These are phyloP conservation scores for Tolypocladium nubicola DNA, from an alignment of 2,329 filamentous ascomycete genomes.

Conservation along the genomic window DNA sequence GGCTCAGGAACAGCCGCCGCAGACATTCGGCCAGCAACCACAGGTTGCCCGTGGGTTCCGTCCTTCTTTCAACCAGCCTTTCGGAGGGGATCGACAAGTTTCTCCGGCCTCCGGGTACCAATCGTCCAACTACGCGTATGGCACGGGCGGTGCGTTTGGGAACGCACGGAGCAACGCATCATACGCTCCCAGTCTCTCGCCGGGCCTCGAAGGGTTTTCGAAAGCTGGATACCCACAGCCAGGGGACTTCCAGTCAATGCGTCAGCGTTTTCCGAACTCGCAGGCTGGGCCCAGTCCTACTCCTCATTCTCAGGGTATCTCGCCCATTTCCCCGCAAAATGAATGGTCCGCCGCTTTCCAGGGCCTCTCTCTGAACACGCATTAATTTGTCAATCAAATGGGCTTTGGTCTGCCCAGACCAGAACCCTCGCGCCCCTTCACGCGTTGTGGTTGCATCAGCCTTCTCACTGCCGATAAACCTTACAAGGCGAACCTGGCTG, in stretches of 20 bases:
- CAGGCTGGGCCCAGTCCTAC: constrained; percentile 22
- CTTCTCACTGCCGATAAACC: background rate
- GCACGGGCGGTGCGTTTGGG: constrained; percentile 19
- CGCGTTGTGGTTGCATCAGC: background rate
- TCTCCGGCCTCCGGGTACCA: constrained; percentile 24
- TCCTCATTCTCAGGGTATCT: constrained; percentile 26
- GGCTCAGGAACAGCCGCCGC: constrained; percentile 18
- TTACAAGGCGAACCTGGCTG: background rate
- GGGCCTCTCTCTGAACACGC: constrained; percentile 60
- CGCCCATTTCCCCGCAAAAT: constrained; percentile 32
- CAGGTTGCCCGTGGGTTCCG: constrained; percentile 31
- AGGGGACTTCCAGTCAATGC: constrained; percentile 34
- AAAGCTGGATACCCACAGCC: constrained; percentile 21
- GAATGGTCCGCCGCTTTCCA: constrained; percentile 60
- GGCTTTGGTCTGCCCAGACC: background rate
- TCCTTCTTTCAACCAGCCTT: constrained; percentile 29
- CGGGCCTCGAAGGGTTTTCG: constrained; percentile 18
- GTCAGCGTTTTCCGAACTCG: constrained; percentile 34
- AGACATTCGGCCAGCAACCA: constrained; percentile 24
- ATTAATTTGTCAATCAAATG: constrained; percentile 20
- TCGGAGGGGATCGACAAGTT: constrained; percentile 30
- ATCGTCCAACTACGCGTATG: constrained; percentile 24
- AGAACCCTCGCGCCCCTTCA: background rate
- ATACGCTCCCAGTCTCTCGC: constrained; percentile 17
- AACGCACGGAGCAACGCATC: constrained; percentile 18